These are phyloP conservation scores for Cystodermella granulosa DNA, from an alignment of 1,284 basidiomycete species.

Conservation along the genomic window DNA sequence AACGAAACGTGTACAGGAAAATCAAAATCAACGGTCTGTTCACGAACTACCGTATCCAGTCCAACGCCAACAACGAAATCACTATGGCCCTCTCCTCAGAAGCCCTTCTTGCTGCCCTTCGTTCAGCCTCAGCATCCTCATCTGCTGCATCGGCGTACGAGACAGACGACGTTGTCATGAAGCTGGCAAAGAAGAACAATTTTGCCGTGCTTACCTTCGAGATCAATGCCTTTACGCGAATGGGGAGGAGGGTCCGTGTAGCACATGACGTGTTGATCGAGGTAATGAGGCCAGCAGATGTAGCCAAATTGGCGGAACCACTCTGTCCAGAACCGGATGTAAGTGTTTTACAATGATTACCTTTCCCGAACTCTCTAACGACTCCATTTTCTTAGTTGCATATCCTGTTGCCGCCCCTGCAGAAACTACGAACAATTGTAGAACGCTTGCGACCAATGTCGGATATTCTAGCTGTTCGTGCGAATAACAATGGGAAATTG, in stretches of 20 bases:
- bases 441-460: slow-evolving; percentile 73
- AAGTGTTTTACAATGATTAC: slow-evolving; percentile 11
- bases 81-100: slow-evolving; percentile 69
- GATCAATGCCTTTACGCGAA: slow-evolving; percentile 54
- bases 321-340: slow-evolving; percentile 87
- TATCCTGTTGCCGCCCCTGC: slow-evolving; percentile 72
- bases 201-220: slow-evolving; percentile 72
- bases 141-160: slow-evolving; percentile 40
- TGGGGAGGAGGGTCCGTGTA: slow-evolving; percentile 54
- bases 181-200: slow-evolving; percentile 77
- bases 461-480: slow-evolving; percentile 67
- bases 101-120: slow-evolving; percentile 69
- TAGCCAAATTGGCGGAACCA: slow-evolving; percentile 72
- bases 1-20: slow-evolving; percentile 36
- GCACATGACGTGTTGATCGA: slow-evolving; percentile 73
- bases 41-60: slow-evolving; percentile 79
- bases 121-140: slow-evolving; percentile 52
- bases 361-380: background rate
- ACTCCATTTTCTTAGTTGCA: slow-evolving; percentile 55
- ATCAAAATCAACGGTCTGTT: slow-evolving; percentile 73
- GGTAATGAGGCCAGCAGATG: slow-evolving; percentile 69
- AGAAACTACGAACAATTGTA: slow-evolving; percentile 74
- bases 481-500: slow-evolving; percentile 61
- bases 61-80: slow-evolving; percentile 80
- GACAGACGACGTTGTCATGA: slow-evolving; percentile 69